phyloP scores from a whole-genome alignment of 768 basidiomycete species.

The Leccinellum rugosiceps region DNA sequence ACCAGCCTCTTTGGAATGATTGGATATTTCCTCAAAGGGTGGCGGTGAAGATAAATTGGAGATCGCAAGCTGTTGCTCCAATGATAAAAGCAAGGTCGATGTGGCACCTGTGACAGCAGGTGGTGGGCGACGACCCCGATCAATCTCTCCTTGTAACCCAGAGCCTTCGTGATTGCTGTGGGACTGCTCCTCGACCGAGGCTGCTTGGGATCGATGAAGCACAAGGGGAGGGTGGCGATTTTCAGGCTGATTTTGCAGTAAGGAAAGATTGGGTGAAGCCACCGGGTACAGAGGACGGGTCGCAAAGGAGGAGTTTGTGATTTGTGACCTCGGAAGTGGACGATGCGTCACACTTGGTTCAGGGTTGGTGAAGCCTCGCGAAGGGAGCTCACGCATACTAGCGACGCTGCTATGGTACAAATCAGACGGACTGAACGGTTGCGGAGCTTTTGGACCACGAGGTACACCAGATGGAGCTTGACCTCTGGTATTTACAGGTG shows the following conservation, averaged over 20 bases:
- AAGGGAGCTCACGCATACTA: slow-evolving; percentile 2
- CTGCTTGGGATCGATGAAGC: neutral
- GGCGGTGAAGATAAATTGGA: slow-evolving; percentile 1
- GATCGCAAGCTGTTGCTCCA: neutral
- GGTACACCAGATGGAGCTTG: neutral
- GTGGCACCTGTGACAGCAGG: neutral
- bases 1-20: neutral
- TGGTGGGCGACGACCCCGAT: neutral
- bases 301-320: neutral
- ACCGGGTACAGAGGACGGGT: neutral
- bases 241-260: neutral
- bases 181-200: neutral
- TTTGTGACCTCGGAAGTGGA: slow-evolving; percentile 1
- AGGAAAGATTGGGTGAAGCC: neutral
- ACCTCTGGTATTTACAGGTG: neutral
- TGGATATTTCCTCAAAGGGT: slow-evolving; percentile 1
- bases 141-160: neutral
- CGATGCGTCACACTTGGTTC: neutral
- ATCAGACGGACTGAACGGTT: slow-evolving; percentile 9
- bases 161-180: neutral
- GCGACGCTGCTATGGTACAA: slow-evolving; percentile 18
- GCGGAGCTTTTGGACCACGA: slow-evolving; percentile 1
- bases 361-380: neutral
- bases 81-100: neutral
- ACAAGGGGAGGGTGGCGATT: neutral